phyloP scores from a whole-genome alignment of 2,329 filamentous ascomycete species.

The Emmonsia crescens region DNA sequence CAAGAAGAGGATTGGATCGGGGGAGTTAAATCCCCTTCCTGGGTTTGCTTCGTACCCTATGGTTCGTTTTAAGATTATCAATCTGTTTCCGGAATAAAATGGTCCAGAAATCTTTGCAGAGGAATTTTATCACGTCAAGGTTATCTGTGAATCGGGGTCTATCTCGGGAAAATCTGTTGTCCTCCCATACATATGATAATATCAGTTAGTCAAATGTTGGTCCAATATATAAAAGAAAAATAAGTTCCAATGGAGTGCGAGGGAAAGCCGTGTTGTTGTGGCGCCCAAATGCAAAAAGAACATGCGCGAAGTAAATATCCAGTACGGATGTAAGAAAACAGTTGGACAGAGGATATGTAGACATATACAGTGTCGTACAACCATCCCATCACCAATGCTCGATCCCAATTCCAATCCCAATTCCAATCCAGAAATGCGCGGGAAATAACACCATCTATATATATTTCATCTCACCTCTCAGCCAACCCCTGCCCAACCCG shows the following conservation, averaged over 20 bases:
- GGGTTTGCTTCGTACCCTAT: conserved; percentile 50
- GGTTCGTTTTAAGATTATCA: conserved; percentile 97
- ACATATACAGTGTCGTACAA: not conserved
- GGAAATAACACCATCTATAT: not conserved
- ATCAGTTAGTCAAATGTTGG: not conserved
- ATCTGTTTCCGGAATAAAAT: conserved; percentile 93
- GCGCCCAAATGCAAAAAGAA: not conserved
- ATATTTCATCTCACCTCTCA: conserved; percentile 53
- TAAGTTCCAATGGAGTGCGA: not conserved
- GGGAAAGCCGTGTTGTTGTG: not conserved
- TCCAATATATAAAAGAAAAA: too few relatives aligned
- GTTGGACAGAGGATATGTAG: not conserved
- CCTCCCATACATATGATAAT: not conserved
- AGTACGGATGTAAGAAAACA: not conserved
- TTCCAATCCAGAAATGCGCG: not conserved
- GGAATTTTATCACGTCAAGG: conserved; percentile 92
- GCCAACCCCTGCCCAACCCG: conserved; percentile 85
- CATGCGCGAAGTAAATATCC: not conserved
- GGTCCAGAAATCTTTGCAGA: conserved; percentile 97
- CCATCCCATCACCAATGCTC: not conserved
- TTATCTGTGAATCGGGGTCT: conserved; percentile 83
- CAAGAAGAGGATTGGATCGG: not conserved
- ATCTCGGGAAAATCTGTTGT: conserved; percentile 41
- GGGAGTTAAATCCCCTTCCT: not conserved
- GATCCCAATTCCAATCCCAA: not conserved